phyloP scores from a whole-genome alignment of 495 filamentous ascomycete genomes.

The Neurospora cerealis region DNA sequence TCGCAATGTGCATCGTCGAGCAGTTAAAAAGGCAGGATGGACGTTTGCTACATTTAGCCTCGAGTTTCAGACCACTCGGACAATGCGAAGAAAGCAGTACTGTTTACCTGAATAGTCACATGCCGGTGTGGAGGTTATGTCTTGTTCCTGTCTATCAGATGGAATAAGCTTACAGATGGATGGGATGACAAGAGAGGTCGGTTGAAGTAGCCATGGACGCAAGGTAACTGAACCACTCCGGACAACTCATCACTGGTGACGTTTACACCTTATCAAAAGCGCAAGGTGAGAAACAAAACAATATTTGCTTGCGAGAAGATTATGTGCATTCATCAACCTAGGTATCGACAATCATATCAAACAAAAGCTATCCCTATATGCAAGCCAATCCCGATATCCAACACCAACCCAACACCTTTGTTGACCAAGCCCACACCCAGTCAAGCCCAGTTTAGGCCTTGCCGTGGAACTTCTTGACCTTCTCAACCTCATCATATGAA shows the following conservation, averaged over 20 bases:
- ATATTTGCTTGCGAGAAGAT: neutral
- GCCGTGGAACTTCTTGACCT: constrained; percentile 63
- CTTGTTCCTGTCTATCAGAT: neutral
- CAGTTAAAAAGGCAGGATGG: neutral
- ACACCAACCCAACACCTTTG: neutral
- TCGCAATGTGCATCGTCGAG: neutral
- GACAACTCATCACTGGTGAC: neutral
- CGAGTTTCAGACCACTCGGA: too few relatives aligned
- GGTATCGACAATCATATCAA: neutral
- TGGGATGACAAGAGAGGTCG: neutral
- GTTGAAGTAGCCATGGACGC: neutral
- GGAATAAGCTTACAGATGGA: neutral
- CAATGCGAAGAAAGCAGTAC: too few relatives aligned
- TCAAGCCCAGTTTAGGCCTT: neutral
- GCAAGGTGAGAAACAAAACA: neutral
- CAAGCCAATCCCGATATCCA: neutral
- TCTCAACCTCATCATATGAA: constrained; percentile 88
- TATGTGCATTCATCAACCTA: neutral
- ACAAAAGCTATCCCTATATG: neutral
- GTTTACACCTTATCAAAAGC: neutral
- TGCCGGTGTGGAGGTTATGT: neutral
- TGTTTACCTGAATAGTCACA: too few relatives aligned
- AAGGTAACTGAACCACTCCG: neutral
- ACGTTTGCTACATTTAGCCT: too few relatives aligned
- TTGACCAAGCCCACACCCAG: neutral